Evolutionary conservation across 495 filamentous ascomycete genomes (phyloP).

Genomic region (Copromyces sp.): DNA sequence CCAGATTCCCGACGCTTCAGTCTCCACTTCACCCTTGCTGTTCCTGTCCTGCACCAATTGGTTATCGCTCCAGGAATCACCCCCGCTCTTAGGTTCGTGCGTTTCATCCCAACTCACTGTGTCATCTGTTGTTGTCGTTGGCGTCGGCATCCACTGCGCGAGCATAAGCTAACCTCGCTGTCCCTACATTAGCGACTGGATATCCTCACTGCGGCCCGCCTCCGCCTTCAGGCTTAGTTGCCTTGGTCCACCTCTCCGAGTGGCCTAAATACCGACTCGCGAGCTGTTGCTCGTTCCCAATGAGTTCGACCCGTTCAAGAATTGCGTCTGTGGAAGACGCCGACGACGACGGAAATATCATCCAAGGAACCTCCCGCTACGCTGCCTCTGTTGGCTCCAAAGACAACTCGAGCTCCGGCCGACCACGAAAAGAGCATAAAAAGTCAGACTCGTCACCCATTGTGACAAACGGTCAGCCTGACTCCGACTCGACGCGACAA

Average conservation of each 20-base stretch:
- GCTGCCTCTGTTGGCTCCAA: conserved; percentile 28
- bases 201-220: conserved; percentile 14
- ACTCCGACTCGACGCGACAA: conserved; percentile 35
- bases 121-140: not conserved
- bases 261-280: conserved; percentile 6
- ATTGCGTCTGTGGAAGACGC: conserved; percentile 41
- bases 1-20: not conserved
- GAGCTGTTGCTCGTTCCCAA: conserved; percentile 18
- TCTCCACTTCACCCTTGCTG: not conserved
- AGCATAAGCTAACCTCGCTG: not conserved
- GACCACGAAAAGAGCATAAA: conserved; percentile 25
- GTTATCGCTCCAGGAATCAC: not conserved
- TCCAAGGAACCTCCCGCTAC: conserved; percentile 30
- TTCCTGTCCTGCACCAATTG: not conserved
- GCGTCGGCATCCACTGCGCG: not conserved
- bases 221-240: conserved; percentile 21
- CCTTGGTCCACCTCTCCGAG: conserved; percentile 5
- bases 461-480: conserved; percentile 22
- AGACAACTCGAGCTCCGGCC: conserved; percentile 37
- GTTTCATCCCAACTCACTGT: not conserved
- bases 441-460: conserved; percentile 27
- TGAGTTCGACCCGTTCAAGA: conserved; percentile 13
- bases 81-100: not conserved
- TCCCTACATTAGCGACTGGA: conserved; percentile 4
- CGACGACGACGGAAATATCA: conserved; percentile 32